A percentile compares a stretch with the other conserved stretches of the same genome.
These are phyloP conservation scores for Cardamine resedifolia DNA, from an alignment of 345 rosid genomes.

Conservation along the genomic window DNA sequence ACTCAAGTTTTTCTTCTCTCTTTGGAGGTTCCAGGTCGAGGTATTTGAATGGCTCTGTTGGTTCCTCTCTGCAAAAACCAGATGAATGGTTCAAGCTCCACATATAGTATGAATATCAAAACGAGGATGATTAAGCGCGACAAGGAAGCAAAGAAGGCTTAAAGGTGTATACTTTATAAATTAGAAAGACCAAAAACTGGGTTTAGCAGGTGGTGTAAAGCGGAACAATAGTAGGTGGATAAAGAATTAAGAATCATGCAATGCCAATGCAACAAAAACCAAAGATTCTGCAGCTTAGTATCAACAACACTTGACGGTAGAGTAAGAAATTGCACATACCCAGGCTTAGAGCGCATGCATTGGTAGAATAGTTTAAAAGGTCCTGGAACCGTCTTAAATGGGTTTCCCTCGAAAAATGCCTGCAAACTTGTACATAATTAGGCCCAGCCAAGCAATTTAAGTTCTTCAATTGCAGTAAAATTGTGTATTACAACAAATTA, in stretches of 20 bases:
- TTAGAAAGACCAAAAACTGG: constrained; percentile 1
- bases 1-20: constrained; percentile 71
- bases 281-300: not conserved
- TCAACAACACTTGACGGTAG: not conserved
- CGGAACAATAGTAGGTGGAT: not conserved
- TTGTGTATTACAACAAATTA: not conserved
- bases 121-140: not conserved
- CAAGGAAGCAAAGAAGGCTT: not conserved
- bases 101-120: not conserved
- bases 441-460: not conserved
- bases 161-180: constrained; percentile 6
- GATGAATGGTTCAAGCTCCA: constrained; percentile 19
- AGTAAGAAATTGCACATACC: constrained; percentile 48
- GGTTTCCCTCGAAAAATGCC: constrained; percentile 98
- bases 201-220: not conserved
- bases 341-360: constrained; percentile 98
- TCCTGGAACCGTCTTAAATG: constrained; percentile 97
- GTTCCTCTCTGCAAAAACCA: constrained; percentile 75
- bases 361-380: constrained; percentile 88
- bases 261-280: not conserved
- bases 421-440: constrained; percentile 28
- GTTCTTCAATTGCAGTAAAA: not conserved
- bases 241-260: not conserved
- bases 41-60: constrained; percentile 78
- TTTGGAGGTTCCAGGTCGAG: constrained; percentile 79